These are phyloP conservation scores for Talaromyces nanjingensis DNA, from an alignment of 495 filamentous ascomycete species.

Conservation along the genomic window DNA sequence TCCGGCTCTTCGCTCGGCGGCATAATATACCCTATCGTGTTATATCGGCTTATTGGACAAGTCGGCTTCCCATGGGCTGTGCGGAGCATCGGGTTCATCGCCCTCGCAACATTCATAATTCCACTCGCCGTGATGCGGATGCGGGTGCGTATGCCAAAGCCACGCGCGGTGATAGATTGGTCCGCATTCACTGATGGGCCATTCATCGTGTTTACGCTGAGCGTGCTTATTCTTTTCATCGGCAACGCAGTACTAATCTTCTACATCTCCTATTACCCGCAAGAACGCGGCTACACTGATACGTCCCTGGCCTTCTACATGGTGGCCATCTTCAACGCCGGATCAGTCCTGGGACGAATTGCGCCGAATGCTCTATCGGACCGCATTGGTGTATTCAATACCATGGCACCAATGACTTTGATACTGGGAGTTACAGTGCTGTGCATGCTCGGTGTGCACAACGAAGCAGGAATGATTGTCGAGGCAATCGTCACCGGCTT, in stretches of 20 bases:
- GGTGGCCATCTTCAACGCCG: conserved; percentile 35
- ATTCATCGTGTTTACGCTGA: conserved; percentile 24
- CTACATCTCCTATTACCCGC: conserved; percentile 51
- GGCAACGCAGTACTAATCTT: conserved; percentile 27
- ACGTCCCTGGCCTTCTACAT: conserved; percentile 41
- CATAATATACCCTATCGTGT: conserved; percentile 43
- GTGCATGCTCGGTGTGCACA: conserved; percentile 22
- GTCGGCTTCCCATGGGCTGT: conserved; percentile 45
- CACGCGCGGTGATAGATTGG: conserved; percentile 20
- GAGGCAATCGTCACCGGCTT: conserved; percentile 29
- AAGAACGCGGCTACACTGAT: conserved; percentile 44
- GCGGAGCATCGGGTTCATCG: conserved; percentile 39
- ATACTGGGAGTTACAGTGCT: conserved; percentile 23
- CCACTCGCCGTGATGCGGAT: conserved; percentile 31
- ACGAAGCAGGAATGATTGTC: conserved; percentile 25
- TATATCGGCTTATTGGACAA: conserved; percentile 29
- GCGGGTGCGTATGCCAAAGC: conserved; percentile 20
- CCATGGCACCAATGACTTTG: conserved; percentile 21
- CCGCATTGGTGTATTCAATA: conserved; percentile 28
- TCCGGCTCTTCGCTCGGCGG: conserved; percentile 38
- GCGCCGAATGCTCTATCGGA: conserved; percentile 30
- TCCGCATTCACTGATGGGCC: conserved; percentile 24
- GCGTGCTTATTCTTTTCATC: conserved; percentile 19
- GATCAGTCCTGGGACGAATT: conserved; percentile 31
- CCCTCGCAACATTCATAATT: conserved; percentile 30